Percentiles rank a stretch among this genome's conserved stretches.
Conservation (phyloP, 2,329 filamentous ascomycete genomes). For the Fusarium dimerum region DNA sequence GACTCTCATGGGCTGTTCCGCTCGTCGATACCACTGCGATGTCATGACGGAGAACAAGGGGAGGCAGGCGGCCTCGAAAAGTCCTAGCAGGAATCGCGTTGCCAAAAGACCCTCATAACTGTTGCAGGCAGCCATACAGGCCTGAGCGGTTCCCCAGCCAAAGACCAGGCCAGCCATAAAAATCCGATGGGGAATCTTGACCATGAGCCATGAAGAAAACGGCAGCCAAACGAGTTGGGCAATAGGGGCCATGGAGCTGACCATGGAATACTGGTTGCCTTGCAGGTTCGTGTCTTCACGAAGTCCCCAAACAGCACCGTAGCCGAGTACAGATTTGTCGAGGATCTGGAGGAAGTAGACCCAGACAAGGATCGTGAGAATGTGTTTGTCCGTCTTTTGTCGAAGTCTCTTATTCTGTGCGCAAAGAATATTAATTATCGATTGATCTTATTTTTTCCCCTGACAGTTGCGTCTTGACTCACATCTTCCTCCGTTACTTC, state of each 20-base stretch:
- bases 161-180: conserved; percentile 54
- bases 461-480: not conserved
- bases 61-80: conserved; percentile 54
- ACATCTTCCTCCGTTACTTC: conserved; percentile 22
- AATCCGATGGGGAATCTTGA: conserved; percentile 60
- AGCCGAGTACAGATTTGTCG: conserved; percentile 60
- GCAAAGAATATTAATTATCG: not conserved
- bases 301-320: conserved; percentile 58
- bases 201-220: conserved; percentile 60
- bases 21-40: conserved; percentile 47
- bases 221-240: conserved; percentile 63
- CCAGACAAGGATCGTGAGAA: conserved; percentile 57
- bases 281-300: conserved; percentile 49
- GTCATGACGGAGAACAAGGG: conserved; percentile 50
- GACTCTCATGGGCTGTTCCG: conserved; percentile 63
- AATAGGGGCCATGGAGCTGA: conserved; percentile 59
- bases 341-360: conserved; percentile 61
- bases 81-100: conserved; percentile 48
- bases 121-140: conserved; percentile 48
- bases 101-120: conserved; percentile 50
- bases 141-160: conserved; percentile 46
- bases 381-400: conserved; percentile 60
- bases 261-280: conserved; percentile 56
- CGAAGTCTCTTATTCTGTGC: conserved; percentile 46
- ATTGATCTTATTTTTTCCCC: not conserved